Conservation (phyloP, 2,329 filamentous ascomycete species). For the Volutella citrinella region DNA sequence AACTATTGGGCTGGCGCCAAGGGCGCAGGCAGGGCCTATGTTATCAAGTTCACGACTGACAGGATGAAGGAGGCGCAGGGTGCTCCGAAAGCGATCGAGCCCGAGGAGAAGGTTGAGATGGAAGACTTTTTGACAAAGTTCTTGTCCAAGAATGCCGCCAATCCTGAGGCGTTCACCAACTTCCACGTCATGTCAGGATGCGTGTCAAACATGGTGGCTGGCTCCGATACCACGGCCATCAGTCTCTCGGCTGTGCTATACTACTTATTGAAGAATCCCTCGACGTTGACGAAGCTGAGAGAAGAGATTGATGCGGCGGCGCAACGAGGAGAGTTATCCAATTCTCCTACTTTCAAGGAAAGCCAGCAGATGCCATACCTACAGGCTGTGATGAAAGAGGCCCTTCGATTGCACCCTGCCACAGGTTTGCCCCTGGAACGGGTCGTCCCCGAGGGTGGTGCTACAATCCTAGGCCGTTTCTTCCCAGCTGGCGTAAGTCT, state of each 20-base stretch:
- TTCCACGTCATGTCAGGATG: conserved; percentile 29
- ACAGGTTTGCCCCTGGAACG: conserved; percentile 46
- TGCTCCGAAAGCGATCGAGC: too few relatives aligned
- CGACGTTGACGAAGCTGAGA: conserved; percentile 16
- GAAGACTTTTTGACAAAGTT: conserved; percentile 21
- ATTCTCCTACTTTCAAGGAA: conserved; percentile 35
- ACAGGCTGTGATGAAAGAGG: conserved; percentile 49
- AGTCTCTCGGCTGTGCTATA: conserved; percentile 43
- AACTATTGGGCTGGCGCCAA: conserved; percentile 19
- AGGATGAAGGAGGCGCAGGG: too few relatives aligned
- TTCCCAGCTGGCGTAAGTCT: conserved; percentile 28
- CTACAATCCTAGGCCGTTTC: conserved; percentile 32
- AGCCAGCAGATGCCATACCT: conserved; percentile 46
- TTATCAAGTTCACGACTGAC: too few relatives aligned
- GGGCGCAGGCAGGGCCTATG: conserved; percentile 12
- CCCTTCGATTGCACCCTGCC: conserved; percentile 45
- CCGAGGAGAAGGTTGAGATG: too few relatives aligned
- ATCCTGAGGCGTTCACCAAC: conserved; percentile 39
- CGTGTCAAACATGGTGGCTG: conserved; percentile 35
- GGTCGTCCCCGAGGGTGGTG: conserved; percentile 37
- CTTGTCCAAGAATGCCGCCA: conserved; percentile 35
- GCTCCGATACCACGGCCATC: conserved; percentile 46
- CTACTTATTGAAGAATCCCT: conserved; percentile 35
- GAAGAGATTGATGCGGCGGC: conserved; percentile 19
- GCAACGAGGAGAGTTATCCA: too few relatives aligned